Evolutionary conservation across 768 basidiomycete genomes (phyloP).

Genomic region (Tephrocybe rancida): DNA sequence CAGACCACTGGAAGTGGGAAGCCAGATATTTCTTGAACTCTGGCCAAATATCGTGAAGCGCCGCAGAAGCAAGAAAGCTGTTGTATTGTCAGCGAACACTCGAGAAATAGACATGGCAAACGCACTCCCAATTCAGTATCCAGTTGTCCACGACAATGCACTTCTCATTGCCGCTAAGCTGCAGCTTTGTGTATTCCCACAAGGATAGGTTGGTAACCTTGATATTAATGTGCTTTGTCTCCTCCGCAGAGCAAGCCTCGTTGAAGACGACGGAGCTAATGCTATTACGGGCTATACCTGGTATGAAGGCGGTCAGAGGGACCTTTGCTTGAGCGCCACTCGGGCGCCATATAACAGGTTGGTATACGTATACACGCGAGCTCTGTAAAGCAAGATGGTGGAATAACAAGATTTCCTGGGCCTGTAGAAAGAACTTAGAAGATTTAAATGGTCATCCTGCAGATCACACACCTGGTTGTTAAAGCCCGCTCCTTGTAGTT

Average conservation of each 20-base stretch:
- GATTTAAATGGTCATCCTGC: background rate
- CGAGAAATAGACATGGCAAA: background rate
- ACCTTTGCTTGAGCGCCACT: constrained; percentile 40
- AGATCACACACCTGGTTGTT: constrained; percentile 43
- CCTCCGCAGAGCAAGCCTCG: constrained; percentile 40
- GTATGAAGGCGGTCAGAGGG: constrained; percentile 46
- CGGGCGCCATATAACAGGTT: constrained; percentile 48
- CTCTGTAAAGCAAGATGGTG: constrained; percentile 46
- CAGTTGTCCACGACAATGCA: constrained; percentile 47
- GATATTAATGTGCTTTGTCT: constrained; percentile 36
- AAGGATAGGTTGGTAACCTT: constrained; percentile 24
- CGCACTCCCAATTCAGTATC: constrained; percentile 46
- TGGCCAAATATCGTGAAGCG: constrained; percentile 42
- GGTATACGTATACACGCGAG: constrained; percentile 44
- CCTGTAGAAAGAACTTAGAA: constrained; percentile 25
- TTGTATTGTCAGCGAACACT: background rate
- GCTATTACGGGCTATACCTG: constrained; percentile 38
- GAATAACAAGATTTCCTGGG: constrained; percentile 45
- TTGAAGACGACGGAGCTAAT: constrained; percentile 38
- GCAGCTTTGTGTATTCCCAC: constrained; percentile 38
- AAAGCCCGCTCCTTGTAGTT: constrained; percentile 50
- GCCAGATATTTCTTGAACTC: constrained; percentile 38
- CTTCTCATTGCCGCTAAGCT: constrained; percentile 33
- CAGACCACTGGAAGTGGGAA: constrained; percentile 45
- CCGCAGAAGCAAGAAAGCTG: constrained; percentile 43